These are phyloP conservation scores for Allium sativum DNA, from an alignment of 106 monocot genomes.

Conservation along the genomic window DNA sequence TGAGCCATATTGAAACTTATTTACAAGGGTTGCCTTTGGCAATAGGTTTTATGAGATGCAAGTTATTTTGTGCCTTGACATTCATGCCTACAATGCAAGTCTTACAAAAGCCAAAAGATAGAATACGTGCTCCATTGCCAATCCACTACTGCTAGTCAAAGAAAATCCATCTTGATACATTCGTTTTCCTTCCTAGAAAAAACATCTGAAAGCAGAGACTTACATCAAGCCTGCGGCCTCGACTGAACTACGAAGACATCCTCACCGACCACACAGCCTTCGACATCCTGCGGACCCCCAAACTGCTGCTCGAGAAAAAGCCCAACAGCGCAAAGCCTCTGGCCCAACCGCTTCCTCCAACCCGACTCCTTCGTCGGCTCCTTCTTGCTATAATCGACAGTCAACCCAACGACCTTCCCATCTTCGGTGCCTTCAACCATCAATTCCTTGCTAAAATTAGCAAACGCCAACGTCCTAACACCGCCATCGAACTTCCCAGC, in stretches of 20 bases:
- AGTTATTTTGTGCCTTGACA: too few species aligned
- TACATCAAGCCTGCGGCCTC: slow-evolving; percentile 67
- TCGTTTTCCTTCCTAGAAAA: too few species aligned
- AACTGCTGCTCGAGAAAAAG: slow-evolving; percentile 88
- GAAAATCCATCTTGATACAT: too few species aligned
- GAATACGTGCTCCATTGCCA: too few species aligned
- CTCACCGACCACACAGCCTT: slow-evolving; percentile 82
- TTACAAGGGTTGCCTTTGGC: too few species aligned
- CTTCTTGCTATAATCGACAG: slow-evolving; percentile 89
- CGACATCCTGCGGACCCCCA: slow-evolving; percentile 76
- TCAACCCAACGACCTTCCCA: slow-evolving; percentile 56
- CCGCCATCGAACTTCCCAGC: slow-evolving; percentile 60
- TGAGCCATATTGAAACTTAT: too few species aligned
- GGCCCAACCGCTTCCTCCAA: slow-evolving; percentile 63
- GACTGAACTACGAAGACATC: slow-evolving; percentile 83
- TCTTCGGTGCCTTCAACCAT: slow-evolving; percentile 44
- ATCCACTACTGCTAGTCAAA: too few species aligned
- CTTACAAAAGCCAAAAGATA: too few species aligned
- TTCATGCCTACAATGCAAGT: too few species aligned
- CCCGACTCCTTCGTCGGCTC: slow-evolving; percentile 47
- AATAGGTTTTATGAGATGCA: too few species aligned
- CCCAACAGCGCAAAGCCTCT: slow-evolving; percentile 67
- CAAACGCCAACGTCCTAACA: slow-evolving; percentile 66
- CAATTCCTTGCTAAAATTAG: slow-evolving; percentile 89
- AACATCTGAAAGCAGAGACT: too few species aligned